Evolutionary conservation across 2,329 filamentous ascomycete genomes (phyloP).

Genomic region (Colletotrichum cordylinicola): DNA sequence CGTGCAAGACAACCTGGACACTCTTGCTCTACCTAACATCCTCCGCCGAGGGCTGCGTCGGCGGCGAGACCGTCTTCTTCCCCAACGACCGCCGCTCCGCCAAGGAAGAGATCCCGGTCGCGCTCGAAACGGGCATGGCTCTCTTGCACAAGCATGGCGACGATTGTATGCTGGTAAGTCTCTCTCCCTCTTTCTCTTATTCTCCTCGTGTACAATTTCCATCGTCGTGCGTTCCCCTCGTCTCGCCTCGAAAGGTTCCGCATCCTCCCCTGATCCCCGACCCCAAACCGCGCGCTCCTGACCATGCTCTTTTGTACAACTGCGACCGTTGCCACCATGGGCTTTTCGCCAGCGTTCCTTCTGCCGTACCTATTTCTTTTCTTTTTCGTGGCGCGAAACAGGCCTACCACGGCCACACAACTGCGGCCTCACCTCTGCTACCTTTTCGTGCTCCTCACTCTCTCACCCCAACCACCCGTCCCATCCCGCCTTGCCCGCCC

Average conservation of each 20-base stretch:
- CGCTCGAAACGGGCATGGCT: conserved; percentile 82
- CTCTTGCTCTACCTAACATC: conserved; percentile 84
- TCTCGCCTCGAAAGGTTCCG: background rate
- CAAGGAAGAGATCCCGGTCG: conserved; percentile 72
- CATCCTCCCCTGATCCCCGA: conserved; percentile 12
- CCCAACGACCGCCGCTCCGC: conserved; percentile 65
- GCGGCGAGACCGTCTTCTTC: conserved; percentile 93
- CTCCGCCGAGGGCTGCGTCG: conserved; percentile 66
- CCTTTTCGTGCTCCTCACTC: background rate
- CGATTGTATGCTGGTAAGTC: conserved; percentile 78
- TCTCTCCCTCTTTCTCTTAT: background rate
- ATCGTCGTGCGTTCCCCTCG: background rate
- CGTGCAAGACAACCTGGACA: conserved; percentile 85
- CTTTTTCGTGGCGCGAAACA: conserved; percentile 14
- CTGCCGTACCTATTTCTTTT: conserved; percentile 11
- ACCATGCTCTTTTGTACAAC: background rate
- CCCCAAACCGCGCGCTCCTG: background rate
- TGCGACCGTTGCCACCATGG: conserved; percentile 13
- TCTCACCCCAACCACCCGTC: background rate
- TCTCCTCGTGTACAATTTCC: background rate
- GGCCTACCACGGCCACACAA: conserved; percentile 1
- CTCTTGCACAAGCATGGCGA: conserved; percentile 88
- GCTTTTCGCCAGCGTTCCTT: background rate
- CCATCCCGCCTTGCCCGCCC: background rate
- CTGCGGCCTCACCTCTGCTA: conserved; percentile 9